phyloP scores from a whole-genome alignment of 2,329 filamentous ascomycete genomes.

The Teratosphaeria epicoccoides region DNA sequence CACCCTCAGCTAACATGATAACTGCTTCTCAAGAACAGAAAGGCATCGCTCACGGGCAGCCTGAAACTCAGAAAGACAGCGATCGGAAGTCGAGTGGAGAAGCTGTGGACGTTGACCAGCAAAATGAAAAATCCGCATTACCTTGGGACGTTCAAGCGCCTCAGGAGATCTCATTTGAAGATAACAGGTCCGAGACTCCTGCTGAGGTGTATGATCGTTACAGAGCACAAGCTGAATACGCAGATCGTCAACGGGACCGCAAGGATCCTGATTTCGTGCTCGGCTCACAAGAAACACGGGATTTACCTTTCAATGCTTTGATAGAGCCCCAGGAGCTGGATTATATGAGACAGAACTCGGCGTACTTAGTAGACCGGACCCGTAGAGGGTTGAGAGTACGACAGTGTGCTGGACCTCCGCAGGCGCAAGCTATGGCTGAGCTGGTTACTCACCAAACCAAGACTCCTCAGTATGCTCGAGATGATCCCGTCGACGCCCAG shows the following conservation, averaged over 20 bases:
- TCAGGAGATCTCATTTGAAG: not conserved
- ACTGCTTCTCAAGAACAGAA: not conserved
- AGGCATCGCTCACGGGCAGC: not conserved
- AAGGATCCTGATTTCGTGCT: not conserved
- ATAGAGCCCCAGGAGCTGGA: not conserved
- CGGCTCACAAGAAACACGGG: not conserved
- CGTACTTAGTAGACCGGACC: not conserved
- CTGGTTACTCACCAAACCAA: not conserved
- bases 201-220: not conserved
- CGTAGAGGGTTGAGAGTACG: not conserved
- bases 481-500: not conserved
- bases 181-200: not conserved
- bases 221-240: not conserved
- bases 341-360: not conserved
- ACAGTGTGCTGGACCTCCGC: not conserved
- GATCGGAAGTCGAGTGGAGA: not conserved
- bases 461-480: not conserved
- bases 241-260: not conserved
- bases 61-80: not conserved
- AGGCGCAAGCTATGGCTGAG: not conserved
- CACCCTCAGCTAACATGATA: not conserved
- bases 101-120: not conserved
- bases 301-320: not conserved
- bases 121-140: not conserved
- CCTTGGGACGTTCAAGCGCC: not conserved